These are phyloP conservation scores for Brassica juncea DNA, from an alignment of 345 rosid genomes.

Conservation along the genomic window DNA sequence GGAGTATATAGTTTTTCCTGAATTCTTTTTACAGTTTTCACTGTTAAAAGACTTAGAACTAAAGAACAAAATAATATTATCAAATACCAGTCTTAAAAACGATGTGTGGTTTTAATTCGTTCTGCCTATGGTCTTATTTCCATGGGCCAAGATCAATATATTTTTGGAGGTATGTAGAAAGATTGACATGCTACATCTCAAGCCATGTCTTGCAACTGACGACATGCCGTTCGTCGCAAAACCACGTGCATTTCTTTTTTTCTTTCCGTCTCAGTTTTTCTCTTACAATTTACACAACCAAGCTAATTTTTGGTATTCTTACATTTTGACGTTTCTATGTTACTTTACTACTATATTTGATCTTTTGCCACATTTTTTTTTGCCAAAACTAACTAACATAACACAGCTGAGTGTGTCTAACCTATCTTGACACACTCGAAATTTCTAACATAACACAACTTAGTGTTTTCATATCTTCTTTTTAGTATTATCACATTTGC, in stretches of 20 bases:
- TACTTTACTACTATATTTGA: background rate
- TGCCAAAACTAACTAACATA: no score
- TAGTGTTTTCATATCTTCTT: no score
- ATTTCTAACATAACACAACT: no score
- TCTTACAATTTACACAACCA: background rate
- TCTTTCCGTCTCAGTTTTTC: background rate
- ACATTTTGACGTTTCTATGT: constrained; percentile 1
- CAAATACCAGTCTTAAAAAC: background rate
- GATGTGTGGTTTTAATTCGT: constrained; percentile 36
- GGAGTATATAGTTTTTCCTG: background rate
- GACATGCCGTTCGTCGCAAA: constrained; percentile 6
- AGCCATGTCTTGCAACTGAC: constrained; percentile 21
- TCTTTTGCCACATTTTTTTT: background rate
- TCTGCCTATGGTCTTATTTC: constrained; percentile 22
- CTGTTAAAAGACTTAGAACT: background rate
- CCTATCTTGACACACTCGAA: no score
- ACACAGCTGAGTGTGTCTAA: no score
- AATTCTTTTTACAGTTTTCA: constrained; percentile 2
- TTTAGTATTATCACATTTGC: no score
- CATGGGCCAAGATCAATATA: background rate
- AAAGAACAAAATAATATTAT: background rate
- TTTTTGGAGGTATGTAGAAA: constrained; percentile 23
- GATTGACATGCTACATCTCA: constrained; percentile 25
- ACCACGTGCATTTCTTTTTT: constrained; percentile 35
- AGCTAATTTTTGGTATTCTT: constrained; percentile 11